Percentiles rank a stretch among this genome's conserved stretches.
phyloP scores from a whole-genome alignment of 1,284 basidiomycete species.

The Meripilus lineatus region DNA sequence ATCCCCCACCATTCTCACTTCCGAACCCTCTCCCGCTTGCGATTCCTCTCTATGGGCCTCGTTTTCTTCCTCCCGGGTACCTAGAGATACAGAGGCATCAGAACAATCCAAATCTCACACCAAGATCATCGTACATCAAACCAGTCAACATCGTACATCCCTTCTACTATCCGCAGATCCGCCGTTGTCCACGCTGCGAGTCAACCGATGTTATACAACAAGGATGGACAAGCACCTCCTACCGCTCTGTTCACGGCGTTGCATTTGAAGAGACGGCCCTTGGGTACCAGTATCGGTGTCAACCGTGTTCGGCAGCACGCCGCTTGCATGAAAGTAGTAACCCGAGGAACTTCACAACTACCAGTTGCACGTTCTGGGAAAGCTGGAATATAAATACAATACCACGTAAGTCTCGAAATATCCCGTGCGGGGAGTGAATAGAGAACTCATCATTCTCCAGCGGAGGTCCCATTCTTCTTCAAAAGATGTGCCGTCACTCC shows the following conservation, averaged over 20 bases:
- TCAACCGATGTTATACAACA: slow-evolving; percentile 5
- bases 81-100: background rate
- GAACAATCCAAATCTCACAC: background rate
- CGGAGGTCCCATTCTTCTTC: slow-evolving; percentile 14
- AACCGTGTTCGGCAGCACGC: slow-evolving; percentile 1
- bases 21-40: background rate
- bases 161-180: slow-evolving; percentile 13
- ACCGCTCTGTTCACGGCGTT: slow-evolving; percentile 13
- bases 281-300: slow-evolving; percentile 16
- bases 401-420: slow-evolving; percentile 5
- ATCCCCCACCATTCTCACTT: background rate
- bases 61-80: slow-evolving; percentile 7
- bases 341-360: slow-evolving; percentile 11
- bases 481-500: slow-evolving; percentile 13
- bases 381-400: slow-evolving; percentile 9
- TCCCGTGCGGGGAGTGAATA: background rate
- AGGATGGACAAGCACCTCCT: slow-evolving; percentile 12
- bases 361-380: slow-evolving; percentile 12
- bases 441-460: slow-evolving; percentile 2
- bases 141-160: slow-evolving; percentile 17
- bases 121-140: slow-evolving; percentile 11
- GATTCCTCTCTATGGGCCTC: slow-evolving; percentile 5
- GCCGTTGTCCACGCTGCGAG: slow-evolving; percentile 13
- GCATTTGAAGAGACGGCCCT: slow-evolving; percentile 13
- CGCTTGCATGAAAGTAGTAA: background rate